phyloP scores from a whole-genome alignment of 2,329 filamentous ascomycete genomes.

The Trichoderma lentiforme region DNA sequence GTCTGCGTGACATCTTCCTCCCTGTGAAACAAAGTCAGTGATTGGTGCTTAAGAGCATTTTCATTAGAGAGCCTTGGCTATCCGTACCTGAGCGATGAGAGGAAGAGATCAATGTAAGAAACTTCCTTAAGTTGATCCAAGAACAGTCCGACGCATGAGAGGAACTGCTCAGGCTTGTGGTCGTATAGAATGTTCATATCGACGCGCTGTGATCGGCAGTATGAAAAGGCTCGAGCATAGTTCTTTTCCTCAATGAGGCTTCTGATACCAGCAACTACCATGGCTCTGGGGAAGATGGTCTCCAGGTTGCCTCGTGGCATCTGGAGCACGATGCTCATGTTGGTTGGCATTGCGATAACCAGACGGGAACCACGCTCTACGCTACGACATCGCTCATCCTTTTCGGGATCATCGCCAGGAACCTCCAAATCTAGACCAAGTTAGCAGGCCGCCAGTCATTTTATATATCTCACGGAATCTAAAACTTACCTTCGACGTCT shows the following conservation, averaged over 20 bases:
- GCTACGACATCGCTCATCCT: conserved; percentile 85
- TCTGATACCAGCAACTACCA: conserved; percentile 88
- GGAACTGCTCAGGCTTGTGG: conserved; percentile 82
- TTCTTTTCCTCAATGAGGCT: conserved; percentile 74
- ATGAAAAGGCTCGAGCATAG: conserved; percentile 79
- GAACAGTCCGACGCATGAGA: conserved; percentile 71
- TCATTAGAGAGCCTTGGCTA: neutral
- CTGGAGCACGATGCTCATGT: conserved; percentile 81
- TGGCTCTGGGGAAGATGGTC: conserved; percentile 87
- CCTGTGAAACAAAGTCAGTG: conserved; percentile 37
- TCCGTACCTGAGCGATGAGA: conserved; percentile 74
- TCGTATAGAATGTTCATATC: conserved; percentile 98
- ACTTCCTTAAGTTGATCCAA: conserved; percentile 79
- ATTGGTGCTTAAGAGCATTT: conserved; percentile 25
- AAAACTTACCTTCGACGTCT: conserved; percentile 59
- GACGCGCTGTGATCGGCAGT: conserved; percentile 88
- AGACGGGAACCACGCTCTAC: conserved; percentile 86
- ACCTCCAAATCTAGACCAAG: conserved; percentile 67
- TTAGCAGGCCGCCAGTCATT: conserved; percentile 21
- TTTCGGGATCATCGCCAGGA: conserved; percentile 83
- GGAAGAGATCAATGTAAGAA: conserved; percentile 82
- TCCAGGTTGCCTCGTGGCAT: conserved; percentile 96
- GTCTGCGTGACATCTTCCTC: conserved; percentile 92
- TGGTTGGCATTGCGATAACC: conserved; percentile 84
- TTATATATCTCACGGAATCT: neutral